Conservation (phyloP, 257 asterid species). For the Solanum neorickii region DNA sequence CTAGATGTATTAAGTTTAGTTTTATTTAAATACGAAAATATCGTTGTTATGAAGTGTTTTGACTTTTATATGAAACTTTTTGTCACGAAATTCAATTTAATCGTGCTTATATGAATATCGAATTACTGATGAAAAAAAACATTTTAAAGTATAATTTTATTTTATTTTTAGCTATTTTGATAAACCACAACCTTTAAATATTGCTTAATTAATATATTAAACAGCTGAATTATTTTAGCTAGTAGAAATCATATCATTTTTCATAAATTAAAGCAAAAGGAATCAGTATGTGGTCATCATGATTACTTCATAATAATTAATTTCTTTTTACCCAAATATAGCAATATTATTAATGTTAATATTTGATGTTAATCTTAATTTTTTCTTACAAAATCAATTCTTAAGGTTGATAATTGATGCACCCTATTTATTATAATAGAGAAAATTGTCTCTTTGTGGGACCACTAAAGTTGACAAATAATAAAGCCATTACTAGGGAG, state of each 20-base stretch:
- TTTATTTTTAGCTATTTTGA: not conserved
- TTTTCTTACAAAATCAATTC: not conserved
- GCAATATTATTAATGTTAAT: not conserved
- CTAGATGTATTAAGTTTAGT: too few species aligned
- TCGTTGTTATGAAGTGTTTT: too few species aligned
- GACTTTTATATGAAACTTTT: accelerated
- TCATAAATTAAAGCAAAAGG: not conserved
- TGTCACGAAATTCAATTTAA: accelerated
- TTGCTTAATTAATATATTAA: not conserved
- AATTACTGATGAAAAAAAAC: too few species aligned
- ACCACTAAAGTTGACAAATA: not conserved
- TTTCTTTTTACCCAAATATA: not conserved
- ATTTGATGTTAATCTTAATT: not conserved
- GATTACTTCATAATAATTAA: not conserved
- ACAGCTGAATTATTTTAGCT: not conserved
- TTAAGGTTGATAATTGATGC: not conserved
- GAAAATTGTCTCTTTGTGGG: not conserved
- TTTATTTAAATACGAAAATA: too few species aligned
- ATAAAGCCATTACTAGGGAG: not conserved
- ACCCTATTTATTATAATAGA: not conserved
- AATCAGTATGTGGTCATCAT: not conserved
- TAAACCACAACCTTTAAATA: not conserved
- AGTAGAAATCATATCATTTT: not conserved
- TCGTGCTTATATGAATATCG: accelerated
- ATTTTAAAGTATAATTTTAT: too few species aligned